Evolutionary conservation across 345 rosid genomes (phyloP), one percentile per base, ranked within the genome.

Genomic region (Dimocarpus longan): DNA sequence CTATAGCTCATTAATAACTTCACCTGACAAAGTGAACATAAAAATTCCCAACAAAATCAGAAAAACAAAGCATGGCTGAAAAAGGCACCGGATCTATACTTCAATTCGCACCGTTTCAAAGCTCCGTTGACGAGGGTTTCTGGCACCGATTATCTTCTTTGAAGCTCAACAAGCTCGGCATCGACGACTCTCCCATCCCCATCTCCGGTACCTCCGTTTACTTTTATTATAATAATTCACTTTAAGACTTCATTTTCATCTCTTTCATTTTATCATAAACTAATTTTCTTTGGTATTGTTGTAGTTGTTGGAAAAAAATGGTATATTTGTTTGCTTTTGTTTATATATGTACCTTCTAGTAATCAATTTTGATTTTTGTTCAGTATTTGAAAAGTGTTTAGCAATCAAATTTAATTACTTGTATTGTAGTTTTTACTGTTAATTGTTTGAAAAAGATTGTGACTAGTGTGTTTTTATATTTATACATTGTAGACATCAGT

Each of bases 141-240:
- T 96, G 98, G 99, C 98, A 93, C 70, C 84, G 89, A 78, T 85
- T 94, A 73, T 94, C 98, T 77, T 92, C 93, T 79, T 44, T 93
- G 85, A 94, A 94, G 85, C 98, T 96, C 82, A 91, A 96, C 83
- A 86, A 90, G 80, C 79, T 93, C 42, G 92, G 98, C 80, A 87
- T 96, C 83, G 98, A 94, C 75, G 98, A 96, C 85, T 96, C 98
- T 78, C 97, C 97, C 15, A 78, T 96, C 59, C 82, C 90, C 60
- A 87, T 96, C 85, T 80, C 93, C 39, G 98, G 98, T 96, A 86
- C 64, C 10, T 37, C 15, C 22, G 43, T 12, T 0, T 2, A 68
- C 11, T 1, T 43, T 54, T 56, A 56, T 9, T 68, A 54, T 66
- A 15, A 70, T n/a, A 16, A 16, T 67, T 57, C 50, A 21, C 56